These are phyloP conservation scores for Aurantiochytrium sp. DNA, from an alignment of 108 stramenopile genomes.

Conservation along the genomic window DNA sequence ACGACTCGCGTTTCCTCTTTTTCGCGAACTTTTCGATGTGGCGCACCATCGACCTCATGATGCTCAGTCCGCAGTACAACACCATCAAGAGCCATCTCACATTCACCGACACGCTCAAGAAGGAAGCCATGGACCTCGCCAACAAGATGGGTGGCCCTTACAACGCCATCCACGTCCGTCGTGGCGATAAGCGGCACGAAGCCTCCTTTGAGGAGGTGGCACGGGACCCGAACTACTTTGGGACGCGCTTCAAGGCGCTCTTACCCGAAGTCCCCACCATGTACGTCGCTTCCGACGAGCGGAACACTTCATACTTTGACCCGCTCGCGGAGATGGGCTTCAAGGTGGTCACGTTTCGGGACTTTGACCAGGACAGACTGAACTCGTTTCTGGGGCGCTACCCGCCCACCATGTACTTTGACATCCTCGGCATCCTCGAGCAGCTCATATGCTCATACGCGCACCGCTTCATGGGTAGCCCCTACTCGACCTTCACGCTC, in stretches of 20 bases:
- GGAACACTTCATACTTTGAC: not conserved
- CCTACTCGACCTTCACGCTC: constrained; percentile 1
- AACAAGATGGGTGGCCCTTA: not conserved
- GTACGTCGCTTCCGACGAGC: constrained; percentile 13
- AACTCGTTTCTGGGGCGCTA: not conserved
- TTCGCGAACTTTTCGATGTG: constrained; percentile 11
- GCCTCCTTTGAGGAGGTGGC: not conserved
- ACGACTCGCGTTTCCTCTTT: not conserved
- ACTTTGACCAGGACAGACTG: not conserved
- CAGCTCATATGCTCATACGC: constrained; percentile 18
- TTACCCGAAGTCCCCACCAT: not conserved
- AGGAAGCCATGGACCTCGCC: not conserved
- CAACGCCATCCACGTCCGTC: not conserved
- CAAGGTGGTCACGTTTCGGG: not conserved
- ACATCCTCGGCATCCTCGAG: constrained; percentile 15
- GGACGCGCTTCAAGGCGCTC: not conserved
- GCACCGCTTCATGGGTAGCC: not conserved
- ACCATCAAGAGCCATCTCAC: not conserved
- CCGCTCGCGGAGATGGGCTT: not conserved
- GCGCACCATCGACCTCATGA: constrained; percentile 21
- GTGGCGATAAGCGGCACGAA: not conserved
- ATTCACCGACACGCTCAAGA: not conserved
- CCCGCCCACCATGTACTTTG: not conserved
- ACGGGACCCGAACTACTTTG: not conserved
- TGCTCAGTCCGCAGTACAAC: not conserved